Percentiles rank a stretch among this genome's conserved stretches.
Conservation (phyloP, 2,329 filamentous ascomycete genomes). For the Acrodontium crateriforme region DNA sequence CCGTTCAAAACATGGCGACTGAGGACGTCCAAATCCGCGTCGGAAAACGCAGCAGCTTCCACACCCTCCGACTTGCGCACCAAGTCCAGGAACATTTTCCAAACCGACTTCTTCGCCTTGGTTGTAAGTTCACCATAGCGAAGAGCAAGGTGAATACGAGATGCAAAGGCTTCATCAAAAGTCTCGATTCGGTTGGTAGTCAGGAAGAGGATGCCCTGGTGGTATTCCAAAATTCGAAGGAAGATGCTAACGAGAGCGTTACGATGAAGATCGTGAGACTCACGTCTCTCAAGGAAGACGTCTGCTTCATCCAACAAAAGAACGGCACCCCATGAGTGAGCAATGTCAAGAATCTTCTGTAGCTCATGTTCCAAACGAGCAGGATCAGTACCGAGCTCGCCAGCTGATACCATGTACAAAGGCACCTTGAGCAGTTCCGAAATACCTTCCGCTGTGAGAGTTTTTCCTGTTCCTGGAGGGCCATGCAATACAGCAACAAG, state of each 20-base stretch:
- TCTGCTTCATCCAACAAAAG: constrained; percentile 76
- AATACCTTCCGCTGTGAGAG: constrained; percentile 74
- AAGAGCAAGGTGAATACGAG: constrained; percentile 72
- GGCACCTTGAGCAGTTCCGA: constrained; percentile 71
- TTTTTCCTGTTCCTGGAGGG: constrained; percentile 78
- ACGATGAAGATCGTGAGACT: constrained; percentile 69
- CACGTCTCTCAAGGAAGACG: constrained; percentile 70
- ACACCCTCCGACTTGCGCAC: constrained; percentile 52
- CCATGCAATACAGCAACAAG: constrained; percentile 73
- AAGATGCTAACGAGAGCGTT: constrained; percentile 83
- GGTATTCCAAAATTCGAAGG: constrained; percentile 75
- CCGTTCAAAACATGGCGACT: constrained; percentile 57
- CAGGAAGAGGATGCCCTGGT: constrained; percentile 78
- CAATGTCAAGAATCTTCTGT: constrained; percentile 73
- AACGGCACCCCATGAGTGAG: constrained; percentile 74
- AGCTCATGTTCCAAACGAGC: constrained; percentile 60
- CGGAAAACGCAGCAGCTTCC: constrained; percentile 46
- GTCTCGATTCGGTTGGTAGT: constrained; percentile 81
- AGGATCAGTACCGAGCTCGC: constrained; percentile 69
- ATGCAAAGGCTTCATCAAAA: constrained; percentile 84
- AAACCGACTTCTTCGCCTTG: constrained; percentile 64
- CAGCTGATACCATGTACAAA: constrained; percentile 69
- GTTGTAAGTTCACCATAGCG: constrained; percentile 61
- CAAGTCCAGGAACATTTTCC: constrained; percentile 69
- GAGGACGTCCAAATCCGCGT: constrained; percentile 53